Base-by-base conservation (phyloP, 139 green algal species). In the Volvox africanus region DNA sequence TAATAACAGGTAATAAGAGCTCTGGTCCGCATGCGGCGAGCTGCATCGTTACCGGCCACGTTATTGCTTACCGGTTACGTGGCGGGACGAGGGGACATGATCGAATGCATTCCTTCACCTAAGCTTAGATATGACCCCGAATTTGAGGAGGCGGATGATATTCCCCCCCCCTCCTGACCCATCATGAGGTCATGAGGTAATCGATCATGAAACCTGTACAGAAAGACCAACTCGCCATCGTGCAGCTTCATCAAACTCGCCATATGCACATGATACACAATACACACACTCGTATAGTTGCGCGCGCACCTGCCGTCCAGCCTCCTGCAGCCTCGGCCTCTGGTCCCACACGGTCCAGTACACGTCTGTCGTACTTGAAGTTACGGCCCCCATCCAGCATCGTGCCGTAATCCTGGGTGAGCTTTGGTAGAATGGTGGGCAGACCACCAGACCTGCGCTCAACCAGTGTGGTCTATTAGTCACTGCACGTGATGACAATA, bases 401-500 rank as follows among this genome's bases (percentile, higher is more conserved):
- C 26, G 71, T 61, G 26, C 6, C 11, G 50, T 83, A 75, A 44
- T 90, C 86, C 13, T 75, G 50, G 0, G 33, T 69, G 68, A 90
- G 86, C 86, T 83, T 83, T 44, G 86, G 86, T 75, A 90, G 44
- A 33, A 90, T 83, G n/a, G 36, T 32, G 50, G 86, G 86, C 86
- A 90, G 73, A 6, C 86, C 86, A 22, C 86, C 86, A 13, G 86
- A 32, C 16, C 86, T 90, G 71, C n/a, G 33, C 2, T 14, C 44
- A 55, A 5, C 5, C 5, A 9, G 44, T 9, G 44, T 9, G 44
- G 44, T 55, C 44, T 5, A 55, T 55, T 55, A 55, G 44, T 55
- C 44, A 55, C 9, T 55, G 44, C 9, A 5, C 9, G 44, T 55
- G 44, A 55, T 9, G 44, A 55, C 44, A 55, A 55, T 55, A n/a